Percentiles rank a stretch among this genome's conserved stretches.
phyloP scores from a whole-genome alignment of 1,284 basidiomycete genomes.

The Rhodotorula mucilaginosa region DNA sequence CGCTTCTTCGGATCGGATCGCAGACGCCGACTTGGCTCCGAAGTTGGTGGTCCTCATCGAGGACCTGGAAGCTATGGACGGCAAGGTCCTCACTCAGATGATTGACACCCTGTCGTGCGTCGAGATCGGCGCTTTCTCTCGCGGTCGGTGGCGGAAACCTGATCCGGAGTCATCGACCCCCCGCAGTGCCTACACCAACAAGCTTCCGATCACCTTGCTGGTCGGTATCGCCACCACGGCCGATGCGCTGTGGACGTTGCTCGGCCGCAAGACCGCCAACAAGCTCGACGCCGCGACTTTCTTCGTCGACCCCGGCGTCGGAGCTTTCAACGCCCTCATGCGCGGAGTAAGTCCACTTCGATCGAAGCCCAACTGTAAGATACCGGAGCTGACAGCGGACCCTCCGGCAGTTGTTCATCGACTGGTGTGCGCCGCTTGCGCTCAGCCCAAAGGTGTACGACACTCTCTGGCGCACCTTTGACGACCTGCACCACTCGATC shows the following conservation, averaged over 20 bases:
- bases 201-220: constrained; percentile 31
- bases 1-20: too few relatives aligned
- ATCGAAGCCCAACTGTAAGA: neutral
- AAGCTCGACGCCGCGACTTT: constrained; percentile 26
- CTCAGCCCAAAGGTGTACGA: constrained; percentile 16
- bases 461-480: constrained; percentile 27
- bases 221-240: constrained; percentile 34
- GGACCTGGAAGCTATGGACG: constrained; percentile 37
- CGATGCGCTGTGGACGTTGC: constrained; percentile 18
- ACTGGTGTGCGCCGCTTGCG: constrained; percentile 21
- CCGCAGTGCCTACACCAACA: constrained; percentile 10
- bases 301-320: constrained; percentile 37
- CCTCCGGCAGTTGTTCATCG: constrained; percentile 19
- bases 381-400: neutral
- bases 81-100: constrained; percentile 25
- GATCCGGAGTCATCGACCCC: rapidly evolving
- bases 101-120: constrained; percentile 25
- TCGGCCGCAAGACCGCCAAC: constrained; percentile 15
- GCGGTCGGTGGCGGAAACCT: neutral
- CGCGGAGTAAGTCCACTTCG: constrained; percentile 13
- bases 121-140: neutral
- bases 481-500: constrained; percentile 36
- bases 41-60: constrained; percentile 32
- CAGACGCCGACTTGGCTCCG: constrained; percentile 4
- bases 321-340: constrained; percentile 32